Percentiles rank a stretch among this genome's conserved stretches.
Evolutionary conservation across 352 stramenopile genomes (phyloP).

Genomic region (Globisporangium polare): DNA sequence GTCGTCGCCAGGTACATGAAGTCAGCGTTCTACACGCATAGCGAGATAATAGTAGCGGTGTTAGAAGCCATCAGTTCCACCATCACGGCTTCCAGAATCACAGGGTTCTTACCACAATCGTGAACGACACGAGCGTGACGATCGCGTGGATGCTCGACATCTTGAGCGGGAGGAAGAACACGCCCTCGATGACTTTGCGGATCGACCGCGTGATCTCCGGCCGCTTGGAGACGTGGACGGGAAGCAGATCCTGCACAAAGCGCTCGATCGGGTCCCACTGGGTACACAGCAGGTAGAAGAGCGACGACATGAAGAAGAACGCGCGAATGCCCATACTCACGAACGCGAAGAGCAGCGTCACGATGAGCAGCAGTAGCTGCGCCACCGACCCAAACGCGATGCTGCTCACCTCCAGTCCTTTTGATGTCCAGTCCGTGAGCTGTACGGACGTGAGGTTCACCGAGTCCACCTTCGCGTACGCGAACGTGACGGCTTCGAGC

Average conservation of each 20-base stretch:
- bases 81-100: not conserved
- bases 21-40: conserved; percentile 64
- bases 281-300: conserved; percentile 85
- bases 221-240: conserved; percentile 67
- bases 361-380: conserved; percentile 73
- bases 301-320: conserved; percentile 86
- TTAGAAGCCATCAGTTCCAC: not conserved
- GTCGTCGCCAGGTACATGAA: conserved; percentile 86
- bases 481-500: conserved; percentile 63
- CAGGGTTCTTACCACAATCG: conserved; percentile 58
- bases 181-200: conserved; percentile 77
- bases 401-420: conserved; percentile 77
- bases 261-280: conserved; percentile 86
- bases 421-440: conserved; percentile 83
- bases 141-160: conserved; percentile 87
- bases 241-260: conserved; percentile 75
- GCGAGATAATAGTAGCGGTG: not conserved
- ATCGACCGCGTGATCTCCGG: conserved; percentile 68
- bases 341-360: conserved; percentile 81
- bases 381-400: conserved; percentile 79
- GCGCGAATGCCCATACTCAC: conserved; percentile 81
- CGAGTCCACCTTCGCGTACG: conserved; percentile 81
- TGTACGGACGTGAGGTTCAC: conserved; percentile 84
- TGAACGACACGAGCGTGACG: conserved; percentile 86
- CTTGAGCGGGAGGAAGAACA: conserved; percentile 87